phyloP scores from a whole-genome alignment of 2,329 filamentous ascomycete genomes.

The Hypoxylon sp. region DNA sequence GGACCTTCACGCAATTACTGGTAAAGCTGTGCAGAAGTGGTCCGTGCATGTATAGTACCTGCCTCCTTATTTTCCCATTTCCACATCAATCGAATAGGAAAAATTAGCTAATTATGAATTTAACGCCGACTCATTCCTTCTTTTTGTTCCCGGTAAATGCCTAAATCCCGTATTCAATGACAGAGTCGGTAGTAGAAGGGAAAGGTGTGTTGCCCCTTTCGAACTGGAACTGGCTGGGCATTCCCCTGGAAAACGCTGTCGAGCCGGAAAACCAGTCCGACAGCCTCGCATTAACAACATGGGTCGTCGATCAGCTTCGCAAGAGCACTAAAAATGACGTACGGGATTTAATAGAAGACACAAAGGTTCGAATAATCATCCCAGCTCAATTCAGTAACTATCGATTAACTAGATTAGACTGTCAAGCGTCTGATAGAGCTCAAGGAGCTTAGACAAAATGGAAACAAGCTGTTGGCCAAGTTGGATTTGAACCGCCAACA shows the following conservation, averaged over 20 bases:
- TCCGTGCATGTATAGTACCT: not conserved
- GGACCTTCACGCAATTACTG: not conserved
- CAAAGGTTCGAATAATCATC: too few relatives aligned
- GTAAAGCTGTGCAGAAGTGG: not conserved
- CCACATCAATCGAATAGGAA: too few relatives aligned
- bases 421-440: too few relatives aligned
- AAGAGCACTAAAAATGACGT: not conserved
- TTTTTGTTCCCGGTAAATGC: not conserved
- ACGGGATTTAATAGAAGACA: slow-evolving; percentile 1
- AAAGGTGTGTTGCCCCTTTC: not conserved
- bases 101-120: too few relatives aligned
- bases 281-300: slow-evolving; percentile 6
- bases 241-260: not conserved
- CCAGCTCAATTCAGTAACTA: too few relatives aligned
- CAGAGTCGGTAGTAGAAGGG: not conserved
- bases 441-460: too few relatives aligned
- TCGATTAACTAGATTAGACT: too few relatives aligned
- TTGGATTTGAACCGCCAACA: too few relatives aligned
- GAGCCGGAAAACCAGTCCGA: slow-evolving; percentile 2
- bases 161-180: not conserved
- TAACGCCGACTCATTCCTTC: not conserved
- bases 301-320: slow-evolving; percentile 15
- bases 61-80: too few relatives aligned
- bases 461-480: too few relatives aligned
- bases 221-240: not conserved